A percentile compares a stretch with the other conserved stretches of the same genome.
Evolutionary conservation across 768 basidiomycete genomes (phyloP).

Genomic region (Termitomyces sp.): DNA sequence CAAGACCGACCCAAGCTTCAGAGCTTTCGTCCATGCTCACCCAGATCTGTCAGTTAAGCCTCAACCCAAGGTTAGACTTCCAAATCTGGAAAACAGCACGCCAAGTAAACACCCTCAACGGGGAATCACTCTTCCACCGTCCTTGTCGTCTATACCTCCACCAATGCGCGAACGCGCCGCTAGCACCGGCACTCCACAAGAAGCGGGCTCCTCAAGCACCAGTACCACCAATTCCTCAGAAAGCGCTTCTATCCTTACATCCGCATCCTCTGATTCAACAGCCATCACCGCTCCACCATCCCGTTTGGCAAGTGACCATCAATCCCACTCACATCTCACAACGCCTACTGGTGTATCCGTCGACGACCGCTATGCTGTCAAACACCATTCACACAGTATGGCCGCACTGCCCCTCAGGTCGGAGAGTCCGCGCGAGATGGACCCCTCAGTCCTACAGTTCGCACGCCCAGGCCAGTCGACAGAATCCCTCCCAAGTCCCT

Average conservation of each 20-base stretch:
- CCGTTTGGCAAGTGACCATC: conserved; percentile 32
- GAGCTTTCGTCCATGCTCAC: conserved; percentile 89
- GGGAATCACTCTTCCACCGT: conserved; percentile 34
- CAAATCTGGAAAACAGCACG: conserved; percentile 9
- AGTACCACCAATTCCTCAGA: conserved; percentile 37
- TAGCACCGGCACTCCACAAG: conserved; percentile 29
- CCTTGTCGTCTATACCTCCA: conserved; percentile 21
- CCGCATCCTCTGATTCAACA: conserved; percentile 42
- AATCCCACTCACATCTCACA: conserved; percentile 16
- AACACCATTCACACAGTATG: conserved; percentile 28
- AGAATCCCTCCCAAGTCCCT: conserved; percentile 52
- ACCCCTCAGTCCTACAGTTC: conserved; percentile 73
- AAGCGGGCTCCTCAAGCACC: conserved; percentile 33
- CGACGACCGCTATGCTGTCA: conserved; percentile 19
- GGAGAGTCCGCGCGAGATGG: conserved; percentile 56
- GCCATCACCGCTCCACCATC: conserved; percentile 49
- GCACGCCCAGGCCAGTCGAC: conserved; percentile 77
- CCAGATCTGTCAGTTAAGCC: conserved; percentile 71
- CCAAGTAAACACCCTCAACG: conserved; percentile 23
- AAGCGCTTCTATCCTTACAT: conserved; percentile 42
- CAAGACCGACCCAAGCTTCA: conserved; percentile 89
- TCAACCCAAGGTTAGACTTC: conserved; percentile 26
- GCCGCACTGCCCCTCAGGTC: conserved; percentile 34
- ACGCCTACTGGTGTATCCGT: conserved; percentile 25
- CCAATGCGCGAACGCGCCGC: conserved; percentile 30